Base-by-base conservation (phyloP, 176 grass and related monocot genomes). In the Phoenix roebelenii region DNA sequence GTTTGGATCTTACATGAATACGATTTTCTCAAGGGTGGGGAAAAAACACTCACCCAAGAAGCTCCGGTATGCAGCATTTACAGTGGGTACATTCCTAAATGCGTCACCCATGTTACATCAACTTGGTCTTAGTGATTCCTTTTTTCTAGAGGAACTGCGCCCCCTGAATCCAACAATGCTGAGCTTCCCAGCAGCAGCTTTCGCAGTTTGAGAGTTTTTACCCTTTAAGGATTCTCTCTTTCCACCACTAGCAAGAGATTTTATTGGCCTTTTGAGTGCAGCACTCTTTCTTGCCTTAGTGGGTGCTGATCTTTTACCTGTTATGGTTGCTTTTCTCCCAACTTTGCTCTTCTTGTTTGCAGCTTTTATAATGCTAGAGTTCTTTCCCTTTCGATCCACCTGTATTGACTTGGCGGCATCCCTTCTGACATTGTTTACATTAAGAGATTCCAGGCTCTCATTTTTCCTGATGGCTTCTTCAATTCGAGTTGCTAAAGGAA, bases 381-480 rank as follows among this genome's bases (percentile, higher is more conserved):
- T 68, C 67, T 59, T 72, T 65, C 86, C 84, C 60, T 74, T 82
- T 7, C 16, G 29, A 71, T 51, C 76, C 18, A n/a, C 54, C 52
- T 66, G 72, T 20, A 62, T 66, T 16, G 78, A 57, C 51, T 51
- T 88, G 29, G 15, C 3, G 3, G 59, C 14, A 18, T 60, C 71
- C 56, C 69, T 98, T 77, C 81, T 85, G 18, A 91, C 78, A 56
- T 57, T 78, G 61, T 59, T 64, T 18, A 70, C 75, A 1, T 72
- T 85, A 16, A 98, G 80, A 25, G 93, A 70, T 81, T 98, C 93
- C 59, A 98, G 80, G 59, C 93, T 98, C 70, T 92, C 87, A 7
- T 98, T 98, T 79, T 88, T 98, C 76, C 89, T 92, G 3, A 98
- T 92, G 18, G 84, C 87, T 17, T 98, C 93, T 66, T 98, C 93